phyloP scores from a whole-genome alignment of 2,329 filamentous ascomycete genomes.

The Ramularia endophylla region DNA sequence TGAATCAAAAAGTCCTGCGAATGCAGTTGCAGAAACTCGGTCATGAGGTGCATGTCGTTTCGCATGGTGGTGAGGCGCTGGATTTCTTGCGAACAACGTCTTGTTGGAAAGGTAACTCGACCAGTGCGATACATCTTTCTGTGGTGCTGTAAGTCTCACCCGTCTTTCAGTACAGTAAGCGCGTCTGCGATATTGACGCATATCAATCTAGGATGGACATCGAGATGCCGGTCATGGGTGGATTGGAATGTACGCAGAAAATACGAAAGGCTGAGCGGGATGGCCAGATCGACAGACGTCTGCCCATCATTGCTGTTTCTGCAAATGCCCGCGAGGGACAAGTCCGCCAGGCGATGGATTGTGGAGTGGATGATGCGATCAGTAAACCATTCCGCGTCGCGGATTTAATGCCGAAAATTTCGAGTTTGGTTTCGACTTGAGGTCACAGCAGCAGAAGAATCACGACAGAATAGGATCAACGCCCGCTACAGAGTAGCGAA shows the following conservation, averaged over 20 bases:
- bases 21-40: constrained; percentile 35
- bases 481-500: background rate
- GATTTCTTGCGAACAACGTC: constrained; percentile 28
- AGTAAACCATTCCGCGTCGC: constrained; percentile 54
- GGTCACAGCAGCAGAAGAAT: background rate
- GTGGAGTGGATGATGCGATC: constrained; percentile 71
- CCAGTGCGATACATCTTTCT: constrained; percentile 2
- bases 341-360: constrained; percentile 60
- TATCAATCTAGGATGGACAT: constrained; percentile 57
- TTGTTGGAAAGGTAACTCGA: constrained; percentile 8
- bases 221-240: constrained; percentile 79
- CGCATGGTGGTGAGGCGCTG: constrained; percentile 35
- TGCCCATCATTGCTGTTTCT: constrained; percentile 70
- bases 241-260: constrained; percentile 60
- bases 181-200: background rate
- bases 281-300: constrained; percentile 54
- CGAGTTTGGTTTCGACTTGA: constrained; percentile 10
- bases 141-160: constrained; percentile 3
- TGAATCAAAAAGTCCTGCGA: constrained; percentile 38
- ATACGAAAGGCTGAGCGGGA: constrained; percentile 61
- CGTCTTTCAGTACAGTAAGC: no score
- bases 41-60: constrained; percentile 34
- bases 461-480: background rate
- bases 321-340: constrained; percentile 70
- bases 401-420: constrained; percentile 18